A percentile compares a stretch with the other conserved stretches of the same genome.
Evolutionary conservation across 2,329 filamentous ascomycete genomes (phyloP).

Genomic region (Epichloe brachyelytri): DNA sequence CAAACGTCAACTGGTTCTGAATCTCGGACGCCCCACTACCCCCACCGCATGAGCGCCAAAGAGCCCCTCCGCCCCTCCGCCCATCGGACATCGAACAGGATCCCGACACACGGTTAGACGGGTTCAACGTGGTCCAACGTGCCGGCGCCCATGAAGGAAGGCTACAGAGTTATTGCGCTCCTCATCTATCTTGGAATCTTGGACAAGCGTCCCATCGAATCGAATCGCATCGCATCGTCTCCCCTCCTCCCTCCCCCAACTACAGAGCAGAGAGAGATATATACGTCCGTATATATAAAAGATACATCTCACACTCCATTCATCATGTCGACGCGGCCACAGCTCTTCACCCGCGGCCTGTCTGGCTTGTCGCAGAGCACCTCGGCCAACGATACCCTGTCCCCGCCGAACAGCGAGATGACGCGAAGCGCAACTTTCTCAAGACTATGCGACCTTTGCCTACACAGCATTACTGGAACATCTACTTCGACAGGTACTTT

Average conservation of each 20-base stretch:
- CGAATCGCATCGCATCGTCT: not conserved
- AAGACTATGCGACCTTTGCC: constrained; percentile 60
- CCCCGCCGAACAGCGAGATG: constrained; percentile 60
- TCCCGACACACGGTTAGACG: too few relatives aligned
- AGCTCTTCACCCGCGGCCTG: constrained; percentile 50
- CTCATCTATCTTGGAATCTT: too few relatives aligned
- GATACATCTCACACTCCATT: not conserved
- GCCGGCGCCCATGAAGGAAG: too few relatives aligned
- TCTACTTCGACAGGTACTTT: constrained; percentile 48
- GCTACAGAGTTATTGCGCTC: too few relatives aligned
- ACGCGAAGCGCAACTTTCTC: constrained; percentile 73
- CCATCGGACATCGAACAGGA: too few relatives aligned
- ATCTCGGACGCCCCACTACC: too few relatives aligned
- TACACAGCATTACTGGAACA: constrained; percentile 69
- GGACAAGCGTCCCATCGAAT: not conserved
- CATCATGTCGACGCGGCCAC: constrained; percentile 43
- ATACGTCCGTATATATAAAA: not conserved
- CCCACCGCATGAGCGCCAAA: too few relatives aligned
- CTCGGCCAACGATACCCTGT: constrained; percentile 46
- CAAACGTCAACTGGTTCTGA: too few relatives aligned
- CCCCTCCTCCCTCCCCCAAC: not conserved
- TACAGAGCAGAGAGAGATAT: not conserved
- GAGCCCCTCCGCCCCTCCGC: too few relatives aligned
- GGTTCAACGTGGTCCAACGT: too few relatives aligned
- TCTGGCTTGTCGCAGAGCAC: constrained; percentile 47